Base-by-base conservation (phyloP, 331 rosid genomes). In the Acacia pycnantha region DNA sequence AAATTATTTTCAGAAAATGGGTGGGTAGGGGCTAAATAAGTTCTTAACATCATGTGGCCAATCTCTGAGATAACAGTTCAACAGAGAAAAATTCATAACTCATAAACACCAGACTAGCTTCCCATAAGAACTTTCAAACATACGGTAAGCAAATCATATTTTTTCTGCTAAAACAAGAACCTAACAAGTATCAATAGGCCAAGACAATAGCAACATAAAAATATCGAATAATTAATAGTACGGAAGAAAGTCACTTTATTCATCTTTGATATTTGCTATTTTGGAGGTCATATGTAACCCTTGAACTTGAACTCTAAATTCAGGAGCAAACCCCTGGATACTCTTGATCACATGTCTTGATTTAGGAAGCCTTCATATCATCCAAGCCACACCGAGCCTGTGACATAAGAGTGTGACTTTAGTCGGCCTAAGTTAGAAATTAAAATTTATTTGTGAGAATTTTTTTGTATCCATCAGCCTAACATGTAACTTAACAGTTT, bases 301-400 rank as follows among this genome's bases (percentile, higher is more conserved):
- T 75, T 1, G 61, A 26, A 21, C 61, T 53, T 6, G 3, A 0
- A 18, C 61, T 53, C 11, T 50, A 24, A 19, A 6, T 37, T 37
- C 9, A 82, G 41, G 61, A 74, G 70, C 37, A 64, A 62, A 53
- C 37, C 70, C 81, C 48, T 37, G 8, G 35, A 80, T 70, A 54
- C 68, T 86, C 77, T 59, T 74, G 48, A 51, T 66, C 81, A 41
- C 27, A n/a, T 69, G 21, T 40, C 77, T 16, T 22, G 50, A 77
- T 79, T 90, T 76, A 94, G 33, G 97, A 90, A 0, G 92, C 97
- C 91, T 93, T 95, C 86, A 95, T 61, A 3, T 92, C 99, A 83
- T 95, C 98, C 94, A 95, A 76, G 75, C 98, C 98, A 40, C 89
- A 82, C 13, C 97, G 89, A 73, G 90, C 93, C 99, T 95, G 90